Percentiles rank a stretch among this genome's conserved stretches.
These are phyloP conservation scores for Eucalyptus lansdowneana DNA, from an alignment of 345 rosid genomes.

Conservation along the genomic window DNA sequence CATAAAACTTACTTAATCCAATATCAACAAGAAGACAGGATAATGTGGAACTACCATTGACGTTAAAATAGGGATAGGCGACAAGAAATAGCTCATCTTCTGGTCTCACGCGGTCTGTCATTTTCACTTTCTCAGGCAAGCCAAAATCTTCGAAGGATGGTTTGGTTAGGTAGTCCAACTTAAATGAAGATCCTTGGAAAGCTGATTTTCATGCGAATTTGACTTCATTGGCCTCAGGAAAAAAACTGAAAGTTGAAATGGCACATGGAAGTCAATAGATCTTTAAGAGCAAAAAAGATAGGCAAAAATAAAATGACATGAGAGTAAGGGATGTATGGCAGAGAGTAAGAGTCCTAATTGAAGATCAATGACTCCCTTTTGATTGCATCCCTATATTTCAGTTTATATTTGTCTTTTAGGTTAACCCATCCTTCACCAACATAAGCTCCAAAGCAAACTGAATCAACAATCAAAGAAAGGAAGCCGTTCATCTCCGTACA, in stretches of 20 bases:
- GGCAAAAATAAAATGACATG: not conserved
- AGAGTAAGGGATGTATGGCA: not conserved
- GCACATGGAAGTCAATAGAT: not conserved
- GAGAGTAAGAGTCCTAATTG: not conserved
- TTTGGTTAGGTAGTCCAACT: slow-evolving; percentile 81
- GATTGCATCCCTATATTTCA: not conserved
- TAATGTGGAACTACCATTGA: slow-evolving; percentile 44
- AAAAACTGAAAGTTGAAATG: slow-evolving; percentile 49
- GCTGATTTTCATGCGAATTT: slow-evolving; percentile 48
- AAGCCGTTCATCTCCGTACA: not conserved
- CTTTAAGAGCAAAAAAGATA: not conserved
- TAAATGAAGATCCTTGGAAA: slow-evolving; percentile 73
- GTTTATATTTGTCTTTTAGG: not conserved
- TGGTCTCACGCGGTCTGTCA: slow-evolving; percentile 71
- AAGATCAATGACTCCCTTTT: not conserved
- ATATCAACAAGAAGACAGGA: not conserved
- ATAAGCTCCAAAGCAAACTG: not conserved
- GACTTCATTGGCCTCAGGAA: slow-evolving; percentile 84
- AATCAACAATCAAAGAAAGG: not conserved
- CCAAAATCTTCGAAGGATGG: slow-evolving; percentile 90
- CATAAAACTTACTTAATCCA: not conserved
- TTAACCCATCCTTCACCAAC: not conserved
- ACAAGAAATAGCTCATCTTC: slow-evolving; percentile 71
- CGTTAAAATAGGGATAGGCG: slow-evolving; percentile 85
- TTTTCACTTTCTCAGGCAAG: slow-evolving; percentile 60